A percentile compares a stretch with the other conserved stretches of the same genome.
Conservation (phyloP, 805 yeast species). For the Pichia membranifaciens region DNA sequence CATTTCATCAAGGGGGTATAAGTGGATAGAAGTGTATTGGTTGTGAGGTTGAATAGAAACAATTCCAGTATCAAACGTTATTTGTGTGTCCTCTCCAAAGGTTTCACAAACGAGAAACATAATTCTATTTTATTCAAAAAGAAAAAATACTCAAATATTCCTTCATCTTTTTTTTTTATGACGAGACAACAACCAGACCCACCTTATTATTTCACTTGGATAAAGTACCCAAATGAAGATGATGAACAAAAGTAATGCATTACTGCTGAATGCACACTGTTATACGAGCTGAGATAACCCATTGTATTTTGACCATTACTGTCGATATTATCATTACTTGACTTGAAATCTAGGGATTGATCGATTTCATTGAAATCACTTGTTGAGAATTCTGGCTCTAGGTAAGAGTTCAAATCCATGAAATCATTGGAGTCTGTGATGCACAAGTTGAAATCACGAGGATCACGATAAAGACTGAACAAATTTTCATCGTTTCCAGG, state of each 20-base stretch:
- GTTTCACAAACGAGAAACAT: background rate
- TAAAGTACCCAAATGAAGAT: slow-evolving; percentile 5
- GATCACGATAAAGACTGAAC: background rate
- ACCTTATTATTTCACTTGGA: background rate
- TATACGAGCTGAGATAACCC: slow-evolving; percentile 31
- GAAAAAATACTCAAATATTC: too few relatives aligned
- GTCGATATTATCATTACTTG: slow-evolving; percentile 5
- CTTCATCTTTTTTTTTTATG: background rate
- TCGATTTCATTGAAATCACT: slow-evolving; percentile 25
- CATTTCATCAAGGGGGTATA: slow-evolving; percentile 11
- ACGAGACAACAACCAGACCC: slow-evolving; percentile 1
- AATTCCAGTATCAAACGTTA: background rate
- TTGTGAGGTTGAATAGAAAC: background rate
- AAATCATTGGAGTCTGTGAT: background rate
- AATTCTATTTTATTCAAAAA: too few relatives aligned
- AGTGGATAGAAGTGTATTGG: background rate
- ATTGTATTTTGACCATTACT: slow-evolving; percentile 10
- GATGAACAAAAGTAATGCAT: slow-evolving; percentile 18
- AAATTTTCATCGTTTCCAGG: background rate
- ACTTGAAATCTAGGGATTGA: slow-evolving; percentile 12
- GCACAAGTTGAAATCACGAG: background rate
- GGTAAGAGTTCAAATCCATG: slow-evolving; percentile 11
- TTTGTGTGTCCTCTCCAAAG: background rate
- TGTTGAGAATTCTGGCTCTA: slow-evolving; percentile 18
- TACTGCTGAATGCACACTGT: slow-evolving; percentile 39